A percentile compares a stretch with the other conserved stretches of the same genome.
Evolutionary conservation across 352 stramenopile genomes (phyloP).

Genomic region (Bremia lactucae): DNA sequence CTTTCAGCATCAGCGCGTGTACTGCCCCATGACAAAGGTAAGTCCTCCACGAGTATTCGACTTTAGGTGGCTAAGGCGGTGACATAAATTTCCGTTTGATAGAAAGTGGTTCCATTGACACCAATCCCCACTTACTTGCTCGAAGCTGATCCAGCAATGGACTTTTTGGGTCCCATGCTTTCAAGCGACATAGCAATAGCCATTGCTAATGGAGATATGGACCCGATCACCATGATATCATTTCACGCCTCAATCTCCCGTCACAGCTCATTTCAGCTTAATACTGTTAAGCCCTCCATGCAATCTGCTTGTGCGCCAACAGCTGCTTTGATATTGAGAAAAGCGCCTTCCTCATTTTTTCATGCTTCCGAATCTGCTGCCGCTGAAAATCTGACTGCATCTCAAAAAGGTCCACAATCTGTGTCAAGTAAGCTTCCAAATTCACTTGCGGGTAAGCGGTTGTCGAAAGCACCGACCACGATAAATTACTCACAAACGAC

Average conservation of each 20-base stretch:
- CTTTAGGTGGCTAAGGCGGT: not conserved
- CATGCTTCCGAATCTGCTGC: constrained; percentile 11
- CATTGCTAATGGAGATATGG: constrained; percentile 64
- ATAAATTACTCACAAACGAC: not conserved
- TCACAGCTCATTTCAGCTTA: constrained; percentile 1
- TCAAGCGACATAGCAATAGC: constrained; percentile 26
- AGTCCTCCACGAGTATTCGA: not conserved
- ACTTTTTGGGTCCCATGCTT: constrained; percentile 59
- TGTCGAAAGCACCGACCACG: constrained; percentile 3
- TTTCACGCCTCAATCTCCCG: constrained; percentile 20
- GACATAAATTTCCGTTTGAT: constrained; percentile 1
- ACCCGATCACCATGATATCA: constrained; percentile 45
- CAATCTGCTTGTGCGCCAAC: not conserved
- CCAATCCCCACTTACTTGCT: constrained; percentile 28
- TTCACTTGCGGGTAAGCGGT: constrained; percentile 18
- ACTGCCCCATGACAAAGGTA: constrained; percentile 45
- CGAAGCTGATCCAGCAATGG: constrained; percentile 24
- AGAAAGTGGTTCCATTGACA: constrained; percentile 62
- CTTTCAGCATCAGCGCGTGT: constrained; percentile 65
- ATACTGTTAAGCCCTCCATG: not conserved
- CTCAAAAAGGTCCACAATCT: constrained; percentile 4
- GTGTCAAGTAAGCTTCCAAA: constrained; percentile 16
- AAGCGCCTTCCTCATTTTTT: constrained; percentile 15
- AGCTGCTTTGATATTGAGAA: constrained; percentile 3
- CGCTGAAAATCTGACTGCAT: constrained; percentile 9